phyloP scores from a whole-genome alignment of 768 basidiomycete genomes.

The Floccularia luteovirens region DNA sequence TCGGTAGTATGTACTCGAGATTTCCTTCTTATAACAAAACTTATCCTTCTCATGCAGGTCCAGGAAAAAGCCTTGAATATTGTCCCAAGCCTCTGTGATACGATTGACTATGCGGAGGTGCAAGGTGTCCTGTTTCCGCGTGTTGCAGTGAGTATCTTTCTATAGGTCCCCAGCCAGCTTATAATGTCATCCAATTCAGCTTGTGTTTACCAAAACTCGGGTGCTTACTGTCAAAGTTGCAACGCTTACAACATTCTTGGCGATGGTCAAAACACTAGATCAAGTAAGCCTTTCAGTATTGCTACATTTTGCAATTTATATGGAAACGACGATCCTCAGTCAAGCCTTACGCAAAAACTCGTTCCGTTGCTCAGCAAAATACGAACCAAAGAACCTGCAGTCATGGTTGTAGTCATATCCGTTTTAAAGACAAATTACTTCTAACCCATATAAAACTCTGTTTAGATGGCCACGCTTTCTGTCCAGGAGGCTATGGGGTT shows the following conservation, averaged over 20 bases:
- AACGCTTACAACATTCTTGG: constrained; percentile 73
- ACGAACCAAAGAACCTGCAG: constrained; percentile 91
- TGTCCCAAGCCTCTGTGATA: constrained; percentile 87
- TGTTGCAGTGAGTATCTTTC: constrained; percentile 62
- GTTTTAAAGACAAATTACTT: constrained; percentile 1
- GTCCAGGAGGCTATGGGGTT: constrained; percentile 96
- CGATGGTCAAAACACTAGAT: constrained; percentile 87
- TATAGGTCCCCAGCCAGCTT: constrained; percentile 1
- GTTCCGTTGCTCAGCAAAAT: constrained; percentile 94
- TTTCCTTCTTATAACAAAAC: constrained; percentile 2
- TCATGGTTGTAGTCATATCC: constrained; percentile 56
- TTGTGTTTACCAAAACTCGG: constrained; percentile 90
- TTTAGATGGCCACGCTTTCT: constrained; percentile 81
- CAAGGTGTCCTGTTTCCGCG: constrained; percentile 86
- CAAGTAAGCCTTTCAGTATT: constrained; percentile 38
- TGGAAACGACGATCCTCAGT: constrained; percentile 26
- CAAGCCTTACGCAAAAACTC: constrained; percentile 88
- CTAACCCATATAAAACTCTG: not conserved
- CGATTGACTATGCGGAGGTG: constrained; percentile 92
- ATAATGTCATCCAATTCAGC: constrained; percentile 29
- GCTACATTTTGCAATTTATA: not conserved
- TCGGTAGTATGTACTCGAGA: constrained; percentile 42
- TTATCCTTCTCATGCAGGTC: constrained; percentile 40
- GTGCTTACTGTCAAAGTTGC: constrained; percentile 88
- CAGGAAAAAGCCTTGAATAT: constrained; percentile 84